Conservation (phyloP, 73 alveolate species). For the Tetrahymena elliotti region DNA sequence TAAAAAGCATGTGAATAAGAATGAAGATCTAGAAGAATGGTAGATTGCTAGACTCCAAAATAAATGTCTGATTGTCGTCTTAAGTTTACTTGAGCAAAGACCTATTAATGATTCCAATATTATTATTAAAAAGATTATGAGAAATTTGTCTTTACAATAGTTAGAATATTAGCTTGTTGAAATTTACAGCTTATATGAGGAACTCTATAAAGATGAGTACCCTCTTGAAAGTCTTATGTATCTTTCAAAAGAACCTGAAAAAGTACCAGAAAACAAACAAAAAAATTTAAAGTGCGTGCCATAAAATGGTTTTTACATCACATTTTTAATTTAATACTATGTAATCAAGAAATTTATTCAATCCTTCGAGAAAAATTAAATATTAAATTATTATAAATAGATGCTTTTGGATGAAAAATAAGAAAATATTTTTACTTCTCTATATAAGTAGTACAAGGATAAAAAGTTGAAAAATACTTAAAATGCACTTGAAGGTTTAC, state of each 20-base stretch:
- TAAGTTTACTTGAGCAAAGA: conserved; percentile 33
- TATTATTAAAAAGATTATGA: conserved; percentile 38
- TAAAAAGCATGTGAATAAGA: background rate
- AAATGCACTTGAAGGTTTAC: conserved; percentile 25
- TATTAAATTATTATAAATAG: background rate
- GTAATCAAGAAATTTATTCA: background rate
- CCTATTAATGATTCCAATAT: conserved; percentile 39
- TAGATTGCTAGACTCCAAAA: conserved; percentile 43
- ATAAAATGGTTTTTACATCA: conserved; percentile 22
- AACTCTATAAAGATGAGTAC: conserved; percentile 21
- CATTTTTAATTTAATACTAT: conserved; percentile 6
- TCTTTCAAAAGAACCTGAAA: conserved; percentile 23
- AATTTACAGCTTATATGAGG: conserved; percentile 4
- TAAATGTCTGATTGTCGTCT: conserved; percentile 39
- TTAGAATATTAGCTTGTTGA: conserved; percentile 35
- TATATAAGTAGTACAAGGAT: background rate
- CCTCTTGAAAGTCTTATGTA: background rate
- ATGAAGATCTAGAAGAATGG: conserved; percentile 23
- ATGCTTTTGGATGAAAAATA: conserved; percentile 30
- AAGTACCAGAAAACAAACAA: background rate
- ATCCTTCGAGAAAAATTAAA: no score
- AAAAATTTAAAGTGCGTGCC: conserved; percentile 3
- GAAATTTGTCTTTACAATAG: conserved; percentile 34
- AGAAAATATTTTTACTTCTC: conserved; percentile 39
- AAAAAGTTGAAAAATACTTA: background rate